Conservation (phyloP, 2,329 filamentous ascomycete genomes). For the Westerdykella aurantiaca region DNA sequence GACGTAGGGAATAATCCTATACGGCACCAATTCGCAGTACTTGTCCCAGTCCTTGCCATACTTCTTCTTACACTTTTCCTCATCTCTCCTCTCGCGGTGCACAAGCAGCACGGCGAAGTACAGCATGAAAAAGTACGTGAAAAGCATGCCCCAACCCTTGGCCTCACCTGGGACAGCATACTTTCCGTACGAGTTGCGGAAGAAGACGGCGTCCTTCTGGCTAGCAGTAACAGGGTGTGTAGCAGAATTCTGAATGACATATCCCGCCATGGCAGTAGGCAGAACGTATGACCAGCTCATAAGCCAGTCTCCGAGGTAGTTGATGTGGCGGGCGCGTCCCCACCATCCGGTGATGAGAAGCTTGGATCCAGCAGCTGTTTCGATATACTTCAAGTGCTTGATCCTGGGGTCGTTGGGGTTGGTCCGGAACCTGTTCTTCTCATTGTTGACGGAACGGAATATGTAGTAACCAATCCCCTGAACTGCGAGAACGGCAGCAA, state of each 20-base stretch:
- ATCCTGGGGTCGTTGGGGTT: slow-evolving; percentile 76
- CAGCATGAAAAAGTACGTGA: slow-evolving; percentile 91
- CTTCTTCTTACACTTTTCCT: slow-evolving; percentile 85
- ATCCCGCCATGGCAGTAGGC: slow-evolving; percentile 79
- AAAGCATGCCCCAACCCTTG: slow-evolving; percentile 74
- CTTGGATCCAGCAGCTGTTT: slow-evolving; percentile 75
- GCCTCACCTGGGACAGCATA: slow-evolving; percentile 67
- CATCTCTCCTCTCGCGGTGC: slow-evolving; percentile 80
- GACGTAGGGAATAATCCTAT: slow-evolving; percentile 75
- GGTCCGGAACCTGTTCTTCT: slow-evolving; percentile 92
- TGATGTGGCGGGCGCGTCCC: slow-evolving; percentile 87
- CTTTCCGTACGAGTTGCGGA: slow-evolving; percentile 52
- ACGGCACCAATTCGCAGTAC: slow-evolving; percentile 78
- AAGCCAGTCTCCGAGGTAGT: slow-evolving; percentile 92
- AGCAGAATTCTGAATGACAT: slow-evolving; percentile 56
- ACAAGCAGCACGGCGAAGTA: slow-evolving; percentile 86
- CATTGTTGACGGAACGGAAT: slow-evolving; percentile 88
- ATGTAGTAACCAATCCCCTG: slow-evolving; percentile 75
- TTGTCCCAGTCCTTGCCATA: slow-evolving; percentile 89
- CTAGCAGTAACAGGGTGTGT: slow-evolving; percentile 31
- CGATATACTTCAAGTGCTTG: slow-evolving; percentile 74
- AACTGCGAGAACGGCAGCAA: slow-evolving; percentile 60
- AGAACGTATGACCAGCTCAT: slow-evolving; percentile 88
- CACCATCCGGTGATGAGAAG: slow-evolving; percentile 87
- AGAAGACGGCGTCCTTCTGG: slow-evolving; percentile 50